These are phyloP conservation scores for Hypoxylon sp. DNA, from an alignment of 2,329 filamentous ascomycete genomes.

Conservation along the genomic window DNA sequence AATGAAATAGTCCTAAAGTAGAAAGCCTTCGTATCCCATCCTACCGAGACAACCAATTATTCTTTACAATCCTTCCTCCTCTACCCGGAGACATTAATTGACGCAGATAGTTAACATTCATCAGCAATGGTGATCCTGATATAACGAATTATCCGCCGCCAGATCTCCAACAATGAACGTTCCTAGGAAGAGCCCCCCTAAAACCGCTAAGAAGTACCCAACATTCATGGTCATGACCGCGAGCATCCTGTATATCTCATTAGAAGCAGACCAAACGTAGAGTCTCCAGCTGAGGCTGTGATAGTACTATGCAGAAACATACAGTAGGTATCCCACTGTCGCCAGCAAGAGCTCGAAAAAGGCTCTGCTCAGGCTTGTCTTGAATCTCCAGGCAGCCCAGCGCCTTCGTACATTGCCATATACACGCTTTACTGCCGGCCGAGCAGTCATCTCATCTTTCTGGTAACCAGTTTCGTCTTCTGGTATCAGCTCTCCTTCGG, in stretches of 20 bases:
- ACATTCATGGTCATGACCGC: slow-evolving; percentile 50
- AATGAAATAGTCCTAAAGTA: no score
- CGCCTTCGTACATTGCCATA: slow-evolving; percentile 26
- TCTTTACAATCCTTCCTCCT: not conserved
- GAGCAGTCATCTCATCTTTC: slow-evolving; percentile 16
- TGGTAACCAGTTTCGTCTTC: slow-evolving; percentile 25
- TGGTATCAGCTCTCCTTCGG: slow-evolving; percentile 23
- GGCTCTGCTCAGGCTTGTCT: slow-evolving; percentile 30
- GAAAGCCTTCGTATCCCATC: no score
- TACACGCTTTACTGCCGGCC: slow-evolving; percentile 3
- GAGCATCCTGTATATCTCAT: slow-evolving; percentile 42
- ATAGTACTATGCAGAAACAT: slow-evolving; percentile 9
- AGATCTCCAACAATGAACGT: slow-evolving; percentile 40
- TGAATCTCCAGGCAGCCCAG: slow-evolving; percentile 22
- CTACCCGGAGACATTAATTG: not conserved
- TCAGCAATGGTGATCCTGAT: slow-evolving; percentile 41
- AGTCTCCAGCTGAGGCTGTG: not conserved
- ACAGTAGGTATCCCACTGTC: slow-evolving; percentile 47
- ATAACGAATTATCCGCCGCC: slow-evolving; percentile 34
- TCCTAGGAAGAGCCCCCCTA: slow-evolving; percentile 41
- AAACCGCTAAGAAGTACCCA: slow-evolving; percentile 47
- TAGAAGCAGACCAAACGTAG: not conserved
- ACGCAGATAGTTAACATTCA: not conserved
- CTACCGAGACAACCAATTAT: not conserved
- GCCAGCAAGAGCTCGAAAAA: slow-evolving; percentile 39